Conservation (phyloP, 352 stramenopile species). For the Globisporangium polare region DNA sequence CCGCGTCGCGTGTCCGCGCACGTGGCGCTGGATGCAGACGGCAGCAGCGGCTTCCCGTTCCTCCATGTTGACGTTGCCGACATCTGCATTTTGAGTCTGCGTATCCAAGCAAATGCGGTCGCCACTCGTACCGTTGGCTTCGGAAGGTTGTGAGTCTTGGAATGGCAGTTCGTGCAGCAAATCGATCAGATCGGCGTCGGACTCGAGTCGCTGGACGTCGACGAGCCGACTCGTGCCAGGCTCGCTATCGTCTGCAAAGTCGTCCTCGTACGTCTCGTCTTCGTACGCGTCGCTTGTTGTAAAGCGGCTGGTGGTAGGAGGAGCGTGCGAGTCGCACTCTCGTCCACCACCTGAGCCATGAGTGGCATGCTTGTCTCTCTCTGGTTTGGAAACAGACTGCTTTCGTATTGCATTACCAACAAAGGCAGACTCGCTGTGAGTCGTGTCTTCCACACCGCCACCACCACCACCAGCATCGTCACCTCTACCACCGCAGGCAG, state of each 20-base stretch:
- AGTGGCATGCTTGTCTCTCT: not conserved
- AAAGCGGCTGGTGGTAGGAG: not conserved
- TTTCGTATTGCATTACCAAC: not conserved
- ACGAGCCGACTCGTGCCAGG: constrained; percentile 2
- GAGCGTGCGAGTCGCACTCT: not conserved
- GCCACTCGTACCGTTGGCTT: not conserved
- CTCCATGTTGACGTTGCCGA: not conserved
- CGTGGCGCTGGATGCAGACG: constrained; percentile 27
- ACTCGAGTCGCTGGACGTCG: constrained; percentile 18
- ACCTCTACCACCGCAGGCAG: not conserved
- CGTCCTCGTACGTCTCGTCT: constrained; percentile 34
- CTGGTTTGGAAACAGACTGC: not conserved
- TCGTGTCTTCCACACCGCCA: not conserved
- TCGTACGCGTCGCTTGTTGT: constrained; percentile 6
- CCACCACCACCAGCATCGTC: not conserved
- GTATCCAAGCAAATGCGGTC: not conserved
- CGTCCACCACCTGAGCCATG: not conserved
- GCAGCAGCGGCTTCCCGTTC: constrained; percentile 15
- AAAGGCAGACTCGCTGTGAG: no score
- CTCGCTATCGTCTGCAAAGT: constrained; percentile 29
- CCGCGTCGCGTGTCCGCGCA: constrained; percentile 10
- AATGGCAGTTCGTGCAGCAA: constrained; percentile 25
- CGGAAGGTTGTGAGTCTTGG: not conserved
- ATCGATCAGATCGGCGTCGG: constrained; percentile 41
- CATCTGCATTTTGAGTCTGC: not conserved